phyloP scores from a whole-genome alignment of 208 protist genomes.

The Phytomonas serpens region DNA sequence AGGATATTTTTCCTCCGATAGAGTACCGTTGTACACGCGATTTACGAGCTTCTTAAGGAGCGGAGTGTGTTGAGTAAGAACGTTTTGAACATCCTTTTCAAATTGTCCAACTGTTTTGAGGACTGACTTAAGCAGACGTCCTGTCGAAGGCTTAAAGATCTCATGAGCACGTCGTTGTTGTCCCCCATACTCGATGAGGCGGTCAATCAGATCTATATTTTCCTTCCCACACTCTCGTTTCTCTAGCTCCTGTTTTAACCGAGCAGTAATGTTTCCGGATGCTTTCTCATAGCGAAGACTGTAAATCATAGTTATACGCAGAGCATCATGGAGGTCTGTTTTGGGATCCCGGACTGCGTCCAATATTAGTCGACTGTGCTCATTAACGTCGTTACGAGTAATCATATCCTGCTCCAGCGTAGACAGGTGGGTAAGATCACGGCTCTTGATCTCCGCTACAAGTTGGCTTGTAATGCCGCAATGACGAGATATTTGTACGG shows the following conservation, averaged over 20 bases:
- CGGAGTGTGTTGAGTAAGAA: constrained; percentile 96
- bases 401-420: constrained; percentile 85
- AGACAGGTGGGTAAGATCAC: constrained; percentile 73
- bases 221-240: constrained; percentile 47
- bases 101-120: constrained; percentile 74
- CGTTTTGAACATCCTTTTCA: constrained; percentile 91
- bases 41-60: constrained; percentile 86
- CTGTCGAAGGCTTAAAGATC: constrained; percentile 62
- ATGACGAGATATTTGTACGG: constrained; percentile 71
- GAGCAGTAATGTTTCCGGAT: constrained; percentile 49
- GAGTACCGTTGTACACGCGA: constrained; percentile 71
- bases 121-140: constrained; percentile 67
- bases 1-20: constrained; percentile 60
- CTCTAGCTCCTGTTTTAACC: constrained; percentile 54
- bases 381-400: constrained; percentile 52
- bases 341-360: constrained; percentile 77
- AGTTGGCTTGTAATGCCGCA: constrained; percentile 72
- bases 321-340: constrained; percentile 73
- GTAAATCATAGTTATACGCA: constrained; percentile 77
- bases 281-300: constrained; percentile 69
- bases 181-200: constrained; percentile 56
- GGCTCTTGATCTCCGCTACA: constrained; percentile 70
- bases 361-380: constrained; percentile 69
- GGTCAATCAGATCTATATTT: constrained; percentile 64
- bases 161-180: constrained; percentile 61